phyloP scores from a whole-genome alignment of 108 stramenopile species.

The Skeletonema grethae region DNA sequence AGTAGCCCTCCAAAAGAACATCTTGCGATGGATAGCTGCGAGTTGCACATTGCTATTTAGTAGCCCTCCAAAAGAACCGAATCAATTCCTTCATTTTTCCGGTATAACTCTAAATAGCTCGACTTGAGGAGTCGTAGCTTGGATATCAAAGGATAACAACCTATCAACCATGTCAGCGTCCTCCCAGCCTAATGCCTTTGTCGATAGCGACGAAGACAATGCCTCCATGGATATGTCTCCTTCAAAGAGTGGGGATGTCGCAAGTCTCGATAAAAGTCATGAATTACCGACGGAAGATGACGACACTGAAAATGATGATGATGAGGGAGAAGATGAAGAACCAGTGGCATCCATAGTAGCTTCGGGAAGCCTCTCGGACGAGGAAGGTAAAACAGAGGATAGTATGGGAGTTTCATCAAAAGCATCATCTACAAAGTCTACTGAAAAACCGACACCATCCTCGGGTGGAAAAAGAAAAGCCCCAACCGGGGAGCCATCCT shows the following conservation, averaged over 20 bases:
- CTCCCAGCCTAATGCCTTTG: not conserved
- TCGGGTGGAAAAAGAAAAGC: not conserved
- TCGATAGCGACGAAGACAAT: constrained; percentile 1
- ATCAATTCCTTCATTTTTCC: too few species aligned
- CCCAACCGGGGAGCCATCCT: constrained; percentile 4
- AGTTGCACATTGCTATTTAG: too few species aligned
- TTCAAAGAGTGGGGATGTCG: not conserved
- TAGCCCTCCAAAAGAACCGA: too few species aligned
- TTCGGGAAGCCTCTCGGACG: constrained; percentile 2
- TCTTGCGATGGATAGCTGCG: too few species aligned
- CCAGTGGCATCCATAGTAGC: constrained; percentile 3
- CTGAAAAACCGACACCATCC: not conserved
- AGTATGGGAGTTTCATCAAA: not conserved
- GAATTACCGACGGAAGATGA: not conserved
- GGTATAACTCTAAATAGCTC: too few species aligned
- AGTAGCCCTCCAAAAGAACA: too few species aligned
- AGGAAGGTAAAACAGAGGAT: constrained; percentile 1
- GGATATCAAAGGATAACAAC: not conserved
- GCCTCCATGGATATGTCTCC: not conserved
- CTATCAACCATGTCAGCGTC: not conserved
- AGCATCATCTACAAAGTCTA: not conserved
- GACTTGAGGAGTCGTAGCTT: too few species aligned
- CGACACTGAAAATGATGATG: constrained; percentile 8
- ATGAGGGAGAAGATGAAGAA: constrained; percentile 23
- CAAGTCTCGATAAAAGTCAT: not conserved